Evolutionary conservation across 2,329 filamentous ascomycete species (phyloP), one percentile per base, ranked within the genome.

Genomic region (Eurotiales sp.): DNA sequence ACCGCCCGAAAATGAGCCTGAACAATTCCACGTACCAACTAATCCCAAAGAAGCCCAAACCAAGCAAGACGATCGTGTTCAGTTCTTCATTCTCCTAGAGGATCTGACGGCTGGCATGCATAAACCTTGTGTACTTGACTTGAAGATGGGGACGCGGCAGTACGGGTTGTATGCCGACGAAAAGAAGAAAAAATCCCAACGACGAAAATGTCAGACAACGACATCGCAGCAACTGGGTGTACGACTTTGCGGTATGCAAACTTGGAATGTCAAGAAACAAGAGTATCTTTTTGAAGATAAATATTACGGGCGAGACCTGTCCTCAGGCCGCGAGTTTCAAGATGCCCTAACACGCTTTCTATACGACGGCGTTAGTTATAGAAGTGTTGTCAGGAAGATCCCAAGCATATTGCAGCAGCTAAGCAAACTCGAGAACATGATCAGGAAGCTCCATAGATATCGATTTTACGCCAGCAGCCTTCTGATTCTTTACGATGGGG

Each of bases 91-190:
- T 12, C 78, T 99, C 1, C 75, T 99, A 8, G 93, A 99, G 70
- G 93, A 99, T 66, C 79, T 99, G 43, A 99, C 93, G 1, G 88
- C 92, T 2, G 92, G 92, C 29, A 97, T 99, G 93, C 91, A 90
- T 65, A 85, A 88, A 46, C 93, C 93, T 4, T 97, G 93, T 71
- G 95, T 99, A 54, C 87, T 99, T 69, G 93, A 99, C 66, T 77
- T 99, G 56, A 99, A 99, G 68, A 99, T 99, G 93, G 93, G 93
- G 17, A 99, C 93, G 7, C 85, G 93, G 2, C 93, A 99, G 65
- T 97, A 96, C 66, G 93, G 93, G 7, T 84, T 97, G 11, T 91
- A 97, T 59, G 93, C 93, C 2, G 85, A 81, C 48, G 84, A 90
- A 39, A 95, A 95, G 76, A 99, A 99, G 70, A 88, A 91, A 63